Base-by-base conservation (phyloP, 2,329 filamentous ascomycete genomes). In the Arthroderma sp. region DNA sequence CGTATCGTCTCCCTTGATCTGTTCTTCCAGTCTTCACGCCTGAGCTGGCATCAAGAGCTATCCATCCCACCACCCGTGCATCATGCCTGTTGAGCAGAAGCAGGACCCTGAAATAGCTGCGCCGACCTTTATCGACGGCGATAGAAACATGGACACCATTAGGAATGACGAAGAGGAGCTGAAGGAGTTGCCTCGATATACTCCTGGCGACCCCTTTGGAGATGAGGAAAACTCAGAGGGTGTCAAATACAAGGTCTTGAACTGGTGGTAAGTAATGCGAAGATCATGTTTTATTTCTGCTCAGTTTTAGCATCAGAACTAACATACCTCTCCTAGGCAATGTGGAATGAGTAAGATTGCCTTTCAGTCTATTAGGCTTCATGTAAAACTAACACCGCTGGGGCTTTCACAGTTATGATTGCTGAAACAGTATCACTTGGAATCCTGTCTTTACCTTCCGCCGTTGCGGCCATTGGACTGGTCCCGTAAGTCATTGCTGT, bases 341-440 rank as follows among this genome's bases (percentile, higher is more conserved):
- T 63, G 62, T 40, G 64, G 64, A 48, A 53, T 68, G 50, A 60
- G 64, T 67, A 56, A 45, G 59, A 37, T 5, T 28, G 15, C 43
- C 22, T 36, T 37, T 7, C 42, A 2, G 11, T 46, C 38, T 33
- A 39, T 22, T 39, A 29, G 31, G 10, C 27, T 7, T 29, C 29
- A 9, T 6, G 15, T 22, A 1, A 22, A 22, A 22, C 15, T 22
- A 22, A 22, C 15, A 22, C 15, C 15, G 15, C 15, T 22, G 15
- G 15, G 15, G 15, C 15, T 41, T 28, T n/a, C 27, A 15, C 40
- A 65, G 67, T 76, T 47, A 76, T 77, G 70, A 68, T 77, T 33
- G 74, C 74, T n/a, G 74, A 77, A 54, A 76, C 72, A 8, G 70
- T 77, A 28, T 75, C 72, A 10, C 61, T 77, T 4, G 74, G 75